phyloP scores from a whole-genome alignment of 2,329 filamentous ascomycete species.

The Diaporthe citrichinensis region DNA sequence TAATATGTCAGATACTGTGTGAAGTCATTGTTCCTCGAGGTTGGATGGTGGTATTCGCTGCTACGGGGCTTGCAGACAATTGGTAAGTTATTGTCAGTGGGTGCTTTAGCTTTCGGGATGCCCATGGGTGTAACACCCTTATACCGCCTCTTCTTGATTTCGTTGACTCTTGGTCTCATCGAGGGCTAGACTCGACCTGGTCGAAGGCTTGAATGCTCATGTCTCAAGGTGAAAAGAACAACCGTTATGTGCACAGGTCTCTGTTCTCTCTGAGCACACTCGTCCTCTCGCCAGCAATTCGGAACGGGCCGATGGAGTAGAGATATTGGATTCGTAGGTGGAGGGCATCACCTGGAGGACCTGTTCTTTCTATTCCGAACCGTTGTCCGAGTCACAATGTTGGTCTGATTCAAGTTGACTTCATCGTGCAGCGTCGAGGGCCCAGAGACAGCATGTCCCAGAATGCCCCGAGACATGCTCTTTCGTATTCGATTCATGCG shows the following conservation, averaged over 20 bases:
- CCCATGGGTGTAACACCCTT: too few species aligned
- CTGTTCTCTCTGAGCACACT: neutral
- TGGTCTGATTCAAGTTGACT: neutral
- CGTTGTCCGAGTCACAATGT: neutral
- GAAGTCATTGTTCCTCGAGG: neutral
- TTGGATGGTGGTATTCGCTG: neutral
- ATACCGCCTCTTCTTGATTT: neutral
- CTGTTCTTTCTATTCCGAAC: neutral
- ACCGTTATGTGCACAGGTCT: neutral
- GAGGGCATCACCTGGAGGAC: neutral
- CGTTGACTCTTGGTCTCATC: neutral
- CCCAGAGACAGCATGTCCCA: neutral
- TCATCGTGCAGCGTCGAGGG: constrained; percentile 5
- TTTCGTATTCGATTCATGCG: constrained; percentile 6
- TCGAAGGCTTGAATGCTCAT: neutral
- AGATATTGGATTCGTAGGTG: neutral
- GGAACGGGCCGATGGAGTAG: neutral
- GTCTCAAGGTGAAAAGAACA: neutral
- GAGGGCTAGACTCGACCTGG: neutral
- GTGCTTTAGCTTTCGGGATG: neutral
- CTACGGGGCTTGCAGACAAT: neutral
- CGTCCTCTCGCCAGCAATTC: neutral
- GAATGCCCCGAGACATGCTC: constrained; percentile 12
- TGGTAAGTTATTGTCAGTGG: neutral
- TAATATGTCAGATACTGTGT: neutral